Evolutionary conservation across 768 basidiomycete species (phyloP).

Genomic region (Dentipellis fragilis): DNA sequence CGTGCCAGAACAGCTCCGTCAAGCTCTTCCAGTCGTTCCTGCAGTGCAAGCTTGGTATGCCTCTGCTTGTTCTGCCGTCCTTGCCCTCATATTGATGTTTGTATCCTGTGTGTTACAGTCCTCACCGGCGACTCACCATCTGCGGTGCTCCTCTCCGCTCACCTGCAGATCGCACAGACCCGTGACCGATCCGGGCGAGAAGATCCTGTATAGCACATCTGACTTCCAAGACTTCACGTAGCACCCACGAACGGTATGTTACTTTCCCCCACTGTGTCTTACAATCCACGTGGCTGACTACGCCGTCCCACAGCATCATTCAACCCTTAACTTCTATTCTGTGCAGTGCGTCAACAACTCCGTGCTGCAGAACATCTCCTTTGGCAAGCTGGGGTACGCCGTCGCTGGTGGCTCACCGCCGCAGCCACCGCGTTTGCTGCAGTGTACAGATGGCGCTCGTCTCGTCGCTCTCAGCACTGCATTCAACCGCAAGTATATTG

Average conservation of each 20-base stretch:
- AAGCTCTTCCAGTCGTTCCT: slow-evolving; percentile 24
- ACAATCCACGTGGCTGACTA: no score
- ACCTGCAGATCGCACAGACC: slow-evolving; percentile 17
- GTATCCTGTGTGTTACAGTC: slow-evolving; percentile 2
- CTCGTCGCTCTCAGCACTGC: neutral
- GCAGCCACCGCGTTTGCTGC: neutral
- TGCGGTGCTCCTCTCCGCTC: slow-evolving; percentile 15
- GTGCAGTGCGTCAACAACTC: slow-evolving; percentile 15
- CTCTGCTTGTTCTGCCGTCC: neutral
- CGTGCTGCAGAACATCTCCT: slow-evolving; percentile 16
- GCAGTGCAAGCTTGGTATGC: slow-evolving; percentile 20
- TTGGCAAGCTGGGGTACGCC: slow-evolving; percentile 16
- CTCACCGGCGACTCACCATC: slow-evolving; percentile 16
- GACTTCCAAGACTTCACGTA: slow-evolving; percentile 21
- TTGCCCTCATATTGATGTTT: neutral
- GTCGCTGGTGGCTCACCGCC: slow-evolving; percentile 3
- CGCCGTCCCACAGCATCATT: slow-evolving; percentile 6
- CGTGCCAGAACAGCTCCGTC: slow-evolving; percentile 19
- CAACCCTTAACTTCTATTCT: slow-evolving; percentile 12
- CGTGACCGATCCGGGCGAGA: slow-evolving; percentile 22
- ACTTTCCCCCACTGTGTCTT: neutral
- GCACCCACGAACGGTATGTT: slow-evolving; percentile 14
- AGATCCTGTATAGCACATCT: slow-evolving; percentile 23
- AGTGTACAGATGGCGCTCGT: neutral
- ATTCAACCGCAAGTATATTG: no score